Base-by-base conservation (phyloP, 148 eudicot genomes). In the Selenicereus undatus region DNA sequence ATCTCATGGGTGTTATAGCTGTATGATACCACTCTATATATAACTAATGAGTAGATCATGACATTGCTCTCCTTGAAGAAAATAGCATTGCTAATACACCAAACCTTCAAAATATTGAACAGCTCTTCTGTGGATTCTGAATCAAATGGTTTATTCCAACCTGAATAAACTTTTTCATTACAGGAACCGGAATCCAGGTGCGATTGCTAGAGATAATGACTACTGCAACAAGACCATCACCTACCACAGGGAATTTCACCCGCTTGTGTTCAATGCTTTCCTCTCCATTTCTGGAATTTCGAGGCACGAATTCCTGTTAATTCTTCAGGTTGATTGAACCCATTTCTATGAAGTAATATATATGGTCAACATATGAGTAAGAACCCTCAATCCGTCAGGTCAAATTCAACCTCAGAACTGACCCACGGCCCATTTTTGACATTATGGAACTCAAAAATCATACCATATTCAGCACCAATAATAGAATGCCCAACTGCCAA, bases 11-110 rank as follows among this genome's bases (percentile, higher is more conserved):
- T 73, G 22, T 43, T 8, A 11, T 26, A 42, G 76, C 48, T 73
- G 76, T 73, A 73, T 24, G n/a, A 73, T 24, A 43, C 21, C 76
- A 43, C 45, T 43, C 76, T 54, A 21, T 11, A 56, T n/a, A 73
- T 32, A 11, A 48, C 54, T 18, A 9, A 73, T 11, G 54, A 43
- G 30, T 29, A 43, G 56, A 5, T 73, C 56, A n/a, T 13, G 5
- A 7, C 43, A 7, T 45, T 0, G 24, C 18, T 73, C 29, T 73
- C 26, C 76, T 73, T 24, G 17, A 36, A 22, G 36, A 73, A 43
- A 54, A 73, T 48, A 11, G 30, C 52, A 45, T 73, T 43, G 54
- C 24, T 73, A 43, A 73, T 24, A 45, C 12, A 24, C 6, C 29
- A 14, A 73, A 5, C 56, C 30, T 2, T 11, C 76, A 45, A n/a